These are phyloP conservation scores for Boletus rex-veris DNA, from an alignment of 768 basidiomycete genomes.

Conservation along the genomic window DNA sequence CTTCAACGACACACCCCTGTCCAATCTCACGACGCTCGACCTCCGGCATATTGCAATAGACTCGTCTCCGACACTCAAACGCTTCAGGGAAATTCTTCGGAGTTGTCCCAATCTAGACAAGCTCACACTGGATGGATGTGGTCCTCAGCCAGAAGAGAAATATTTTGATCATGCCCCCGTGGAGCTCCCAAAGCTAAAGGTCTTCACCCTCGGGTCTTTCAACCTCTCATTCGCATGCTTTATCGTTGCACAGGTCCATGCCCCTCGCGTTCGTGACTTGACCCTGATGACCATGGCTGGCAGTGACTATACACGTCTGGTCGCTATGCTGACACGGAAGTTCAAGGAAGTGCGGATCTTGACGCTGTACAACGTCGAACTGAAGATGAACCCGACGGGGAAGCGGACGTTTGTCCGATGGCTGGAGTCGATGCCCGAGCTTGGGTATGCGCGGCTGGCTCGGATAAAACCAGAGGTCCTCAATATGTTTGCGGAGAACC, in stretches of 20 bases:
- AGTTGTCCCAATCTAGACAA: slow-evolving; percentile 49
- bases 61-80: slow-evolving; percentile 44
- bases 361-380: slow-evolving; percentile 46
- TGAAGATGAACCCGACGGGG: slow-evolving; percentile 27
- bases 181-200: slow-evolving; percentile 45
- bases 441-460: slow-evolving; percentile 50
- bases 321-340: slow-evolving; percentile 42
- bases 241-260: slow-evolving; percentile 47
- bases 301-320: slow-evolving; percentile 49
- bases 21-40: slow-evolving; percentile 61
- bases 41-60: slow-evolving; percentile 58
- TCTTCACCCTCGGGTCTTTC: slow-evolving; percentile 57
- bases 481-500: slow-evolving; percentile 46
- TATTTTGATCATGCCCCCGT: slow-evolving; percentile 37
- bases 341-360: slow-evolving; percentile 55
- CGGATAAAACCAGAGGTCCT: slow-evolving; percentile 42
- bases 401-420: slow-evolving; percentile 41
- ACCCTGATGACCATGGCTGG: slow-evolving; percentile 53
- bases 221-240: slow-evolving; percentile 45
- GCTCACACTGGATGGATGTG: slow-evolving; percentile 60
- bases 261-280: slow-evolving; percentile 55
- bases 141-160: slow-evolving; percentile 40
- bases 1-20: slow-evolving; percentile 47
- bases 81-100: slow-evolving; percentile 52
- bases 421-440: slow-evolving; percentile 55